Base-by-base conservation (phyloP, 1,284 basidiomycete genomes). In the Xerocomus amazonicus region DNA sequence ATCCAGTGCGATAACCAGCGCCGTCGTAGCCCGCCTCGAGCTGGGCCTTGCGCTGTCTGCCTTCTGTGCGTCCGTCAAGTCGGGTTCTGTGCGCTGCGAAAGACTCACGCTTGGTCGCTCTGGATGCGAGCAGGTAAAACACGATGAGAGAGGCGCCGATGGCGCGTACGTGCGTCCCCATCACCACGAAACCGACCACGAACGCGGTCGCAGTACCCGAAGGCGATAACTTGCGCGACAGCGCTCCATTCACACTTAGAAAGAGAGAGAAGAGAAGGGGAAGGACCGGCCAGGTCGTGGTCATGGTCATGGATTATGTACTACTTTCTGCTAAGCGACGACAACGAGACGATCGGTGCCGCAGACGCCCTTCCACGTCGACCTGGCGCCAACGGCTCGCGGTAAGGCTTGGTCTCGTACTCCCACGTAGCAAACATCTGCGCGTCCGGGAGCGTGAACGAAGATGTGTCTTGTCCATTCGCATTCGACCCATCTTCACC, bases 121-220 rank as follows among this genome's bases (percentile, higher is more conserved):
- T 76, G 45, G 88, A 91, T 1, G 87, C 93, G 1, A 84, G 60
- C 16, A 94, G 73, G 67, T 96, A 95, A 70, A 97, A 92, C 0
- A 80, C 79, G 49, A 95, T 81, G 58, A 96, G 75, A 0, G 83
- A 76, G 6, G 82, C 70, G 9, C 89, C 91, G 62, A 94, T 90
- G 0, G 79, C 74, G 43, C 76, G 73, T 17, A 84, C 71, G 8
- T 76, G 80, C 12, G 80, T 78, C 13, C 81, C 71, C 63, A 90
- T 74, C 63, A 82, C 80, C 6, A 76, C 57, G 62, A 81, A 80
- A 8, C 92, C 93, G 8, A 92, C 81, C 5, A 83, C 46, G 59
- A 88, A 86, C 0, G 92, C 93, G 0, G 87, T 81, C 2, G 80
- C 56, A 0, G 90, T 88, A n/a, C 90, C 90, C 40, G 75, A 78